Base-by-base conservation (phyloP, 116 monocot species). In the Trichopus zeylanicus region DNA sequence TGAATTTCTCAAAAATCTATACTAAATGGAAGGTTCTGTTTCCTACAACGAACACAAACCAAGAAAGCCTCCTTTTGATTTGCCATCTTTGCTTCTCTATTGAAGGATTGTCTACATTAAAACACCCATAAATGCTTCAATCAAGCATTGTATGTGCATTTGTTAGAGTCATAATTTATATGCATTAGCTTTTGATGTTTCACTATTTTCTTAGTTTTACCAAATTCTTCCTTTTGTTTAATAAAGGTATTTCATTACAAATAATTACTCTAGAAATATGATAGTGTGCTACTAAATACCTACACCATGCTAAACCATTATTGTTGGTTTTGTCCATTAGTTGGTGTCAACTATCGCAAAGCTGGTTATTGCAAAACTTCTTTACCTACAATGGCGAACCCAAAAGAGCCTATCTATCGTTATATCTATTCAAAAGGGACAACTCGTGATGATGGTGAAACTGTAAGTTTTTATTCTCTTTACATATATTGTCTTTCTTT, bases 371-470 rank as follows among this genome's bases (percentile, higher is more conserved):
- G 87, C 84, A 1, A 70, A 87, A 58, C 65, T 98, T 75, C 56
- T 98, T 51, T 98, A 98, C 63, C 65, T 98, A 66, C 91, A 98
- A 71, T 90, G 78, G 76, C 85, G 87, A 83, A 98, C 63, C 87
- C 87, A 30, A 81, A 87, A 33, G 63, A 98, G 47, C 84, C 97
- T 24, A 85, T 98, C 39, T 98, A 98, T 78, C 60, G 91, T 18
- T 87, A 98, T 59, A 91, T 98, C 66, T 82, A 82, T 67, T 98
- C 97, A 48, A 87, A 81, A 54, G 97, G 97, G 55, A 98, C 97
- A 39, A 83, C 84, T 57, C 82, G 82, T 60, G 97, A 98, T 77
- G 87, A 98, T 82, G 87, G 81, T 75, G 91, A 98, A 87, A 78
- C 97, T 51, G 97, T 98, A 84, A 35, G 88, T 32, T 47, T 57